Evolutionary conservation across 306 rosid genomes (phyloP).

Genomic region (Cyamopsis tetragonoloba): DNA sequence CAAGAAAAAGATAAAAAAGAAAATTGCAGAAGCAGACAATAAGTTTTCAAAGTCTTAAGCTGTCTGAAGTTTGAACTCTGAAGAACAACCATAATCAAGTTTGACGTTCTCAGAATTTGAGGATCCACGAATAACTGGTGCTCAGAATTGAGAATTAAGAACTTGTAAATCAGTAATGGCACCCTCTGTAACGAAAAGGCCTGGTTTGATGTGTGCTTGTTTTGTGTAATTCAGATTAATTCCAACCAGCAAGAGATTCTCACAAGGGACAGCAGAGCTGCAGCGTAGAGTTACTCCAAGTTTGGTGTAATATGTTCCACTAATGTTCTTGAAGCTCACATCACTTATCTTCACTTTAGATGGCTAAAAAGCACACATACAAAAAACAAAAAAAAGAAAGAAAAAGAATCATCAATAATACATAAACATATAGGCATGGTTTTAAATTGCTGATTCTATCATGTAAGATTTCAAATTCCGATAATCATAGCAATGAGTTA

Average conservation of each 20-base stretch:
- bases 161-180: not conserved
- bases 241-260: not conserved
- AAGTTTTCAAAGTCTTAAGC: too few relatives aligned
- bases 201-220: not conserved
- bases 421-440: too few relatives aligned
- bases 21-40: not conserved
- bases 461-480: too few relatives aligned
- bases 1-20: too few relatives aligned
- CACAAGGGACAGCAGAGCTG: not conserved
- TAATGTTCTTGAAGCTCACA: slow-evolving; percentile 11
- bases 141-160: not conserved
- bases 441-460: too few relatives aligned
- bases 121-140: not conserved
- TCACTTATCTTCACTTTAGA: slow-evolving; percentile 6
- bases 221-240: not conserved
- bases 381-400: too few relatives aligned
- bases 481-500: too few relatives aligned
- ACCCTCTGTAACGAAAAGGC: not conserved
- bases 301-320: slow-evolving; percentile 4
- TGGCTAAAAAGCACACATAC: not conserved
- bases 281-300: slow-evolving; percentile 8
- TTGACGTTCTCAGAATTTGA: not conserved
- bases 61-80: not conserved
- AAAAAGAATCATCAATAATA: too few relatives aligned
- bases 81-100: not conserved